Evolutionary conservation across 768 basidiomycete genomes (phyloP), one percentile per base, ranked within the genome.

Genomic region (Trichaptum fuscoviolaceum): DNA sequence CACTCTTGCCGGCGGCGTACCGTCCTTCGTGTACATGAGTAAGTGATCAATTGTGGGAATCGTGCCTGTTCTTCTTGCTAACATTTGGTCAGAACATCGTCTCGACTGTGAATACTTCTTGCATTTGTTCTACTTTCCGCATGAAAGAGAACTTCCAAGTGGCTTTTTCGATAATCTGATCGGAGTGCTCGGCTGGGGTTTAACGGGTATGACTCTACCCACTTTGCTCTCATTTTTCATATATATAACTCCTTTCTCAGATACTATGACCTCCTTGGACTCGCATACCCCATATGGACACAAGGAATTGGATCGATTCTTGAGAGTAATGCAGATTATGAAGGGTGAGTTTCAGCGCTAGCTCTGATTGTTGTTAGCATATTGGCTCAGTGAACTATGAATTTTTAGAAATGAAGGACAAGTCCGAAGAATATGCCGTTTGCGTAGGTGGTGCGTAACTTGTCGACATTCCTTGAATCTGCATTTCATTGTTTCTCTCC

Each of bases 201-300:
- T 61, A 9, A 61, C 30, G 9, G 59, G 59, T 61, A 61, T 15
- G 59, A 12, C 3, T 18, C 23, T 34, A 3, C 59, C 25, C 4
- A 25, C 17, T 25, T 61, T 25, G 2, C 9, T 61, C 24, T 23
- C 59, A 15, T 23, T 9, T 15, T 61, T 3, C n/a, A n/a, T 34
- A 15, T 61, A 24, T 25, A 3, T 20, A 18, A 61, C 20, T 34
- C 24, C 12, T 25, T 15, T 24, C 59, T 17, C 12, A 61, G 59
- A 61, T 23, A 61, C 59, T 25, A 61, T 61, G 59, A 61, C 59
- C 15, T 61, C 59, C 25, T 9, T 61, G 59, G 23, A 61, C 59
- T 61, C 59, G 59, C 24, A 25, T 17, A 61, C 30, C 3, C 30
- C 59, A 34, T 61, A 61, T 23, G 24, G 25, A 34, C 24, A 25